These are phyloP conservation scores for Alternaria conjuncta DNA, from an alignment of 2,329 filamentous ascomycete genomes.

Conservation along the genomic window DNA sequence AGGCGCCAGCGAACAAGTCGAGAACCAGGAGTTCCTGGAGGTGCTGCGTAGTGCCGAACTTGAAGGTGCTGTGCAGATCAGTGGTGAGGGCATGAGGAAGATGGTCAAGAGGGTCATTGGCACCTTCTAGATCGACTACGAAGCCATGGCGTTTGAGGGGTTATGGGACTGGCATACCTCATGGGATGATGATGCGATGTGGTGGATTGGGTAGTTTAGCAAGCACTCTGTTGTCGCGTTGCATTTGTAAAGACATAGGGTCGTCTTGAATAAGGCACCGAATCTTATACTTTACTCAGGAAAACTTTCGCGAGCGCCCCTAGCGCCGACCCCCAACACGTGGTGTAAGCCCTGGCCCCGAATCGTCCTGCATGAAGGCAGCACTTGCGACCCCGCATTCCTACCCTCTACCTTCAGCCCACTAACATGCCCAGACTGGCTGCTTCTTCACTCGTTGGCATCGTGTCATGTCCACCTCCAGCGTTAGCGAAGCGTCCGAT, in stretches of 20 bases:
- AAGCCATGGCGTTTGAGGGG: neutral
- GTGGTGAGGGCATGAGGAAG: slow-evolving; percentile 83
- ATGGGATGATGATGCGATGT: neutral
- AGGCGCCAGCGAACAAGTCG: slow-evolving; percentile 64
- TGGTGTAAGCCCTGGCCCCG: no score
- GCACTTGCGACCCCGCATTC: neutral
- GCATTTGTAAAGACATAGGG: neutral
- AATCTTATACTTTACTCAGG: neutral
- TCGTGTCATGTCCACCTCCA: neutral
- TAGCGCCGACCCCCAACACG: no score
- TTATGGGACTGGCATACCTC: neutral
- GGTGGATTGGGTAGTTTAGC: neutral
- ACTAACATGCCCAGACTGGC: neutral
- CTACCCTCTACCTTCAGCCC: rapidly evolving
- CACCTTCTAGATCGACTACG: slow-evolving; percentile 23
- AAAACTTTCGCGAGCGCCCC: no score
- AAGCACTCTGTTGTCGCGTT: neutral
- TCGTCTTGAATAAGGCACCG: neutral
- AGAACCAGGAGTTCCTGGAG: slow-evolving; percentile 82
- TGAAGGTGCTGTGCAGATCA: slow-evolving; percentile 80
- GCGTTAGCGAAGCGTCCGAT: neutral
- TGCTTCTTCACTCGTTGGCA: neutral
- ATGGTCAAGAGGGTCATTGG: slow-evolving; percentile 73
- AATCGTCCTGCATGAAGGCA: no score
- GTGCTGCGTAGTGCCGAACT: slow-evolving; percentile 80